Base-by-base conservation (phyloP, 495 filamentous ascomycete species). In the Aeminium ludgeri region DNA sequence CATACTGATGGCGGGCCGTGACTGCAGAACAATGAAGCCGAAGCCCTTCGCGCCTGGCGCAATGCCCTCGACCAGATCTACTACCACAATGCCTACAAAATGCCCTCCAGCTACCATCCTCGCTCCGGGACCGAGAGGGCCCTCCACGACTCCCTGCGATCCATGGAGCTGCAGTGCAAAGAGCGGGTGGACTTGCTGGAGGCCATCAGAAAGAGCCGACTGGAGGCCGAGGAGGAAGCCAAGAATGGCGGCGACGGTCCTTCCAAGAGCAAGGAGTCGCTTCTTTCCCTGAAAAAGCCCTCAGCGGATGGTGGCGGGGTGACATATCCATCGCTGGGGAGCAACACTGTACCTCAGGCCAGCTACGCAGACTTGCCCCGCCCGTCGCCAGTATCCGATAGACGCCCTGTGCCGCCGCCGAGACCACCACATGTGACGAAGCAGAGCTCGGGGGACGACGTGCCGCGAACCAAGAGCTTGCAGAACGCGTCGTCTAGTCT, bases 21-120 rank as follows among this genome's bases (percentile, higher is more conserved):
- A 10, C 3, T 29, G 23, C 54, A 94, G 85, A 85, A 85, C 51
- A 86, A 96, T 56, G 84, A 96, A 61, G 68, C 69, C 38, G 89
- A 96, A 65, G 89, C 89, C 29, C 72, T 96, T 51, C 73, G 80
- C 51, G 86, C 82, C 52, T 97, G 89, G 89, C 82, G 74, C 52
- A 76, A 76, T 41, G 86, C 86, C 33, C 78, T 96, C 36, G 82
- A 91, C 48, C 82, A 87, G 37, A 89, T 97, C 43, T 80, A 84
- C 54, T 82, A 86, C 51, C 78, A 86, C 61, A 81, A 89, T 60
- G 73, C 82, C 41, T 80, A 77, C 59, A 74, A 74, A 36, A 64
- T 80, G 25, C 72, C 76, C 36, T 64, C 74, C 25, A 75, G 65
- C 48, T 84, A 82, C 54, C 66, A 67, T 6, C 81, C 84, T 12